Evolutionary conservation across 345 rosid species (phyloP).

Genomic region (Noccaea caerulescens): DNA sequence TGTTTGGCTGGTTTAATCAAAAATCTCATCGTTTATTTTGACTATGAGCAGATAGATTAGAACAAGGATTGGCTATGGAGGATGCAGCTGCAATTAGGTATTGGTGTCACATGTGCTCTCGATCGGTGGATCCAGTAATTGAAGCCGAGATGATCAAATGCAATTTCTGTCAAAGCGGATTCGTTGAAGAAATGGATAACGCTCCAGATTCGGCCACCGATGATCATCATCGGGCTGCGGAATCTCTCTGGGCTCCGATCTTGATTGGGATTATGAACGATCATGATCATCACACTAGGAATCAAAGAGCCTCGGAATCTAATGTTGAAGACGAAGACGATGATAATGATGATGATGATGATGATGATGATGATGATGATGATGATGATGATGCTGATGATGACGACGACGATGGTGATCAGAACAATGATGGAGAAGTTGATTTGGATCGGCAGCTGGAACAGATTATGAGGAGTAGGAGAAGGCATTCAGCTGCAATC

Average conservation of each 20-base stretch:
- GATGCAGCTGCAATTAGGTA: slow-evolving; percentile 35
- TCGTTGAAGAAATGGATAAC: slow-evolving; percentile 55
- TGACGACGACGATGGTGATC: slow-evolving; percentile 38
- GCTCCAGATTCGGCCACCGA: slow-evolving; percentile 45
- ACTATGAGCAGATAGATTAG: slow-evolving; percentile 16
- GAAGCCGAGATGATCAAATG: slow-evolving; percentile 54
- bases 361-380: slow-evolving; percentile 47
- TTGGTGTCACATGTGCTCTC: slow-evolving; percentile 60
- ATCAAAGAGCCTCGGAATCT: slow-evolving; percentile 38
- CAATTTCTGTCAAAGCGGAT: slow-evolving; percentile 60
- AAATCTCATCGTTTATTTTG: slow-evolving; percentile 2
- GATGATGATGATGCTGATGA: slow-evolving; percentile 46
- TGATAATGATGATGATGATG: slow-evolving; percentile 43
- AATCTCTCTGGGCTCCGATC: slow-evolving; percentile 73
- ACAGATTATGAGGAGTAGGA: slow-evolving; percentile 57
- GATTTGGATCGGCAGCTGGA: slow-evolving; percentile 63
- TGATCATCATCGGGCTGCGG: slow-evolving; percentile 22
- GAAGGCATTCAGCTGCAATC: slow-evolving; percentile 66
- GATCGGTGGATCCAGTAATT: slow-evolving; percentile 49
- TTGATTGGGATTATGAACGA: slow-evolving; percentile 78
- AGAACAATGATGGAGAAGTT: slow-evolving; percentile 47
- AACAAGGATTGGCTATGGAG: slow-evolving; percentile 35
- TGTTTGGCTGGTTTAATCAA: slow-evolving; percentile 16
- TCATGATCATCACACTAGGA: slow-evolving; percentile 50
- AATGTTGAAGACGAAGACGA: slow-evolving; percentile 36